phyloP scores from a whole-genome alignment of 129 eudicot genomes.

The Centaurea solstitialis region DNA sequence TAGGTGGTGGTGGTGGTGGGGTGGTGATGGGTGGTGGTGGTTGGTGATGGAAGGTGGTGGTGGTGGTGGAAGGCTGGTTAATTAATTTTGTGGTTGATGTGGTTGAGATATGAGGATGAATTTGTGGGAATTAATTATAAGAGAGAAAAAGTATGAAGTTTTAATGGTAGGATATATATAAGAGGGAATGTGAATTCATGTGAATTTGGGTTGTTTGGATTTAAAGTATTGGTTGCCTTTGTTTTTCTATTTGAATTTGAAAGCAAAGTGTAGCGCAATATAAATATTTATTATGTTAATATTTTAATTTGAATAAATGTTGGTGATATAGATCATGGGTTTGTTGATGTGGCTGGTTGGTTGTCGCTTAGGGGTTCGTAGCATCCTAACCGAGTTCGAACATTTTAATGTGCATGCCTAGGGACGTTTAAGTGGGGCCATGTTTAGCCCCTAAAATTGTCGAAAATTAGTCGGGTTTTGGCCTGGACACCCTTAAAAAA shows the following conservation, averaged over 20 bases:
- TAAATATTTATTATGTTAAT: too few relatives aligned
- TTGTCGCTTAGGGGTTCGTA: too few relatives aligned
- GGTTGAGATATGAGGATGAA: slow-evolving; percentile 8
- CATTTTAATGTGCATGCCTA: too few relatives aligned
- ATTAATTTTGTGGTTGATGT: slow-evolving; percentile 2
- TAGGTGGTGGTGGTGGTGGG: slow-evolving; percentile 6
- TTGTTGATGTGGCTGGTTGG: too few relatives aligned
- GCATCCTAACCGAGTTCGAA: too few relatives aligned
- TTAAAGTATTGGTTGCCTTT: slow-evolving; percentile 2
- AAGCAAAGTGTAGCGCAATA: slow-evolving; percentile 17
- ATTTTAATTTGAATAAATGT: too few relatives aligned
- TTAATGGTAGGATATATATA: slow-evolving; percentile 10
- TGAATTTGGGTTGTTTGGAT: neutral
- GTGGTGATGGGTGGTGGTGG: neutral
- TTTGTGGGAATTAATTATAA: neutral
- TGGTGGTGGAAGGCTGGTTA: neutral
- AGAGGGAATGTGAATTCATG: slow-evolving; percentile 16
- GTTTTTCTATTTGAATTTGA: slow-evolving; percentile 1
- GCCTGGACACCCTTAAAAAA: too few relatives aligned
- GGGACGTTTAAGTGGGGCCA: too few relatives aligned
- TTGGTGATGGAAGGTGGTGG: neutral
- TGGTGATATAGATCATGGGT: neutral
- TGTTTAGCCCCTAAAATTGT: too few relatives aligned
- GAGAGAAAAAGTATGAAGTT: slow-evolving; percentile 8
- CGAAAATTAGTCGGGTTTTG: too few relatives aligned